Percentiles rank a stretch among this genome's conserved stretches.
phyloP scores from a whole-genome alignment of 2,329 filamentous ascomycete genomes.

The Epichloe elymi region DNA sequence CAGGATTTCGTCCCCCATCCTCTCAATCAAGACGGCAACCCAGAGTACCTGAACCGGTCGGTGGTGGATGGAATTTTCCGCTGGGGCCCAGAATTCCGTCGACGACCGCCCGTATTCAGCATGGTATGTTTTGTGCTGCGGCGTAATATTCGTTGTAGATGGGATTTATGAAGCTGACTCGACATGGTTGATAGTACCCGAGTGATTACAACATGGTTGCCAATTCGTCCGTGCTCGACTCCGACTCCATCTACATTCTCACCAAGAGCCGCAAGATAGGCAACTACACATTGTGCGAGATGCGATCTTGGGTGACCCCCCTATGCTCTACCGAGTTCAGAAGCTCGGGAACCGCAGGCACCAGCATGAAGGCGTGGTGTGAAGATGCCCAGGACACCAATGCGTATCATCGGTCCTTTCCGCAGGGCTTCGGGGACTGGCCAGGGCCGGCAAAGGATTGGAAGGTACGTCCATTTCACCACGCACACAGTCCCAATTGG shows the following conservation, averaged over 20 bases:
- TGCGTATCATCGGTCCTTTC: conserved; percentile 37
- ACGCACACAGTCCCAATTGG: rapidly evolving
- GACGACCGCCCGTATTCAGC: conserved; percentile 40
- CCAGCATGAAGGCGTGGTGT: conserved; percentile 47
- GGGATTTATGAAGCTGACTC: no score
- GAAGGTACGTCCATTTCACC: conserved; percentile 19
- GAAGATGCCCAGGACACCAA: conserved; percentile 39
- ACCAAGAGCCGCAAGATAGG: conserved; percentile 29
- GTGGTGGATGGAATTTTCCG: conserved; percentile 57
- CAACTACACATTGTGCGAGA: conserved; percentile 54
- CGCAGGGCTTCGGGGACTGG: conserved; percentile 14
- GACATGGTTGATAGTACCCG: conserved; percentile 30
- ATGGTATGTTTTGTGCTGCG: conserved; percentile 18
- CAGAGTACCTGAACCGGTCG: conserved; percentile 39
- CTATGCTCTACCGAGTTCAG: conserved; percentile 53
- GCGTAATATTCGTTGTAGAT: no score
- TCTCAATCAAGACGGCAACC: conserved; percentile 11
- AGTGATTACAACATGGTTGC: conserved; percentile 51
- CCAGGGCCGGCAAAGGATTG: conserved; percentile 32
- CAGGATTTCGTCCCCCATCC: conserved; percentile 22
- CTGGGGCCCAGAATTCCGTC: conserved; percentile 42
- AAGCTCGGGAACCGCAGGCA: conserved; percentile 43
- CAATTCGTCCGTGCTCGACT: conserved; percentile 31
- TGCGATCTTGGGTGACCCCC: conserved; percentile 50
- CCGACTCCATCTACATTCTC: conserved; percentile 52